Evolutionary conservation across 495 filamentous ascomycete genomes (phyloP).

Genomic region (Chaetomidium leptoderma): DNA sequence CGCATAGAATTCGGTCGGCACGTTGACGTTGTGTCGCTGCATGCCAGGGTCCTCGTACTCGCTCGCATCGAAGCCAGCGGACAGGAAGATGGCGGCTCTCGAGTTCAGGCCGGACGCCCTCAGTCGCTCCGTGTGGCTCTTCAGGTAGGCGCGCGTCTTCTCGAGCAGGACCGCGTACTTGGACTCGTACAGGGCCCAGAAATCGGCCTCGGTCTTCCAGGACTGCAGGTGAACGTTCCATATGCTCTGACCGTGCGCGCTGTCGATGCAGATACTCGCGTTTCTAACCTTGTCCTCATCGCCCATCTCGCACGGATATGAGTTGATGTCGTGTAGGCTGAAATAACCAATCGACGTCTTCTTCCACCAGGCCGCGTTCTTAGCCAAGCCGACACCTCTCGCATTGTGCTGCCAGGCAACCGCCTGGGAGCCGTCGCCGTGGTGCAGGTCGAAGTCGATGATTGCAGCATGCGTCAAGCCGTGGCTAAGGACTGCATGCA

Average conservation of each 20-base stretch:
- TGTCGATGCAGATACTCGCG: constrained; percentile 87
- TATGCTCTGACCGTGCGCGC: constrained; percentile 83
- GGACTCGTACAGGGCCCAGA: constrained; percentile 79
- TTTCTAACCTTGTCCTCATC: constrained; percentile 86
- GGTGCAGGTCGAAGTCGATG: constrained; percentile 94
- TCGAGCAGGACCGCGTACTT: constrained; percentile 71
- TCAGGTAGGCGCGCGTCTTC: constrained; percentile 74
- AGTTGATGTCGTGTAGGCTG: constrained; percentile 95
- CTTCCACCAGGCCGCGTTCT: constrained; percentile 65
- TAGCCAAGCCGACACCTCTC: constrained; percentile 50
- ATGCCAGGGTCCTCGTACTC: constrained; percentile 88
- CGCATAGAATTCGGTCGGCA: constrained; percentile 95
- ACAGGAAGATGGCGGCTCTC: constrained; percentile 86
- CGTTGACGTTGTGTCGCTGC: constrained; percentile 91
- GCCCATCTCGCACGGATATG: constrained; percentile 87
- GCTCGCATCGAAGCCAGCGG: constrained; percentile 94
- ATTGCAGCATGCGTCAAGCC: constrained; percentile 92
- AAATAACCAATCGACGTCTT: constrained; percentile 90
- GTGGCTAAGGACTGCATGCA: constrained; percentile 74
- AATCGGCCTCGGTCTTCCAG: constrained; percentile 76
- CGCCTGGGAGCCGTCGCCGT: constrained; percentile 91
- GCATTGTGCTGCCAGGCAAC: constrained; percentile 86
- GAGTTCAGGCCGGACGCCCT: constrained; percentile 50
- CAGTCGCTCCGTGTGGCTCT: constrained; percentile 60
- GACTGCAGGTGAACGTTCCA: constrained; percentile 94